phyloP scores from a whole-genome alignment of 371 early-diverging fungal genomes.

The Mucor indicus region DNA sequence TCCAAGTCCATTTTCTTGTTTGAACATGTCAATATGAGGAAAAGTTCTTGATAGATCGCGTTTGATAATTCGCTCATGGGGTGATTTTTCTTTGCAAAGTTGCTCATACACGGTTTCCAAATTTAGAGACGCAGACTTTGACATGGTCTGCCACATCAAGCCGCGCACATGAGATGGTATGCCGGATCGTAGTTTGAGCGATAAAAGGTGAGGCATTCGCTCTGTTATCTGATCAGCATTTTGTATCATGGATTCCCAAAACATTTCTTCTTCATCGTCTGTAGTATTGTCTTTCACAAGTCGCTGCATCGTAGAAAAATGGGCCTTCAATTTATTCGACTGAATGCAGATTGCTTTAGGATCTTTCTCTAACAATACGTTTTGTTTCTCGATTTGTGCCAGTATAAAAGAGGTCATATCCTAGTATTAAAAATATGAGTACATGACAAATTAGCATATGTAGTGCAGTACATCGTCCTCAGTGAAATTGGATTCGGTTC shows the following conservation, averaged over 20 bases:
- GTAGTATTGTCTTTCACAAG: constrained; percentile 31
- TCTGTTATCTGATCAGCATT: constrained; percentile 70
- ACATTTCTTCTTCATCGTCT: constrained; percentile 39
- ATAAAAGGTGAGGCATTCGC: constrained; percentile 57
- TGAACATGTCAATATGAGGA: constrained; percentile 83
- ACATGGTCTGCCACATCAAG: constrained; percentile 90
- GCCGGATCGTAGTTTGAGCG: constrained; percentile 74
- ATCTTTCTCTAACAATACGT: constrained; percentile 51
- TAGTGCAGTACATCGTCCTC: no score
- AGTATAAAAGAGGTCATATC: constrained; percentile 54
- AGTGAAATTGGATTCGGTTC: no score
- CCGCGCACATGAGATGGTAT: constrained; percentile 85
- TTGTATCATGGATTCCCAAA: constrained; percentile 88
- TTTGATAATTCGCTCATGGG: constrained; percentile 85
- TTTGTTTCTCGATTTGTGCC: constrained; percentile 60
- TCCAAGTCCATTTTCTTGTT: constrained; percentile 79
- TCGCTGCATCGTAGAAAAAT: constrained; percentile 46
- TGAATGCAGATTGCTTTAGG: constrained; percentile 55
- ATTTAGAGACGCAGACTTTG: constrained; percentile 68
- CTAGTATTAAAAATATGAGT: constrained; percentile 13
- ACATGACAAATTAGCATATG: no score
- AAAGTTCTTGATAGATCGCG: constrained; percentile 91
- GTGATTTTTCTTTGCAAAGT: constrained; percentile 75
- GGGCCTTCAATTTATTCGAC: constrained; percentile 49
- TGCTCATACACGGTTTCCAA: constrained; percentile 84